These are phyloP conservation scores for Reutealis trisperma DNA, from an alignment of 345 rosid genomes.

Conservation along the genomic window DNA sequence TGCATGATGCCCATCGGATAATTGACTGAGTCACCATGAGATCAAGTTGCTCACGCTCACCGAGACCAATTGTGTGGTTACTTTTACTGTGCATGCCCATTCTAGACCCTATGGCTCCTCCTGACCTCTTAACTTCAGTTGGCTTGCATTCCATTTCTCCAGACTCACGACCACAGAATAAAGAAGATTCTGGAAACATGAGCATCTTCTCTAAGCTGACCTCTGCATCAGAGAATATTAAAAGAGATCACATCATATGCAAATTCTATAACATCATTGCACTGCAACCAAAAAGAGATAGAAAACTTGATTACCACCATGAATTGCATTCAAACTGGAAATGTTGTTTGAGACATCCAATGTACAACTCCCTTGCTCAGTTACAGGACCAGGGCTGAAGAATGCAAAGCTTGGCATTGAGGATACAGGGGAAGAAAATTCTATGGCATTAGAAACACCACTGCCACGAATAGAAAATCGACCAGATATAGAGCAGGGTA, in stretches of 20 bases:
- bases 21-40: conserved; percentile 53
- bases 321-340: conserved; percentile 15
- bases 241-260: background rate
- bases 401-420: conserved; percentile 67
- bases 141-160: conserved; percentile 36
- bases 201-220: conserved; percentile 30
- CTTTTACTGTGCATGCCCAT: conserved; percentile 53
- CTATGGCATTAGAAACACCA: conserved; percentile 37
- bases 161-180: conserved; percentile 21
- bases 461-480: conserved; percentile 44
- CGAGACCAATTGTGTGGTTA: conserved; percentile 60
- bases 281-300: background rate
- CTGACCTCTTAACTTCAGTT: conserved; percentile 36
- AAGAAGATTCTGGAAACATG: conserved; percentile 29
- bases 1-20: conserved; percentile 72
- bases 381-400: conserved; percentile 40
- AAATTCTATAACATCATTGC: background rate
- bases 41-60: conserved; percentile 54
- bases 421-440: conserved; percentile 40
- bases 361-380: conserved; percentile 21
- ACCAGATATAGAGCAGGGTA: conserved; percentile 36
- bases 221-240: conserved; percentile 21
- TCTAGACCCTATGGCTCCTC: conserved; percentile 39
- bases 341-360: conserved; percentile 25
- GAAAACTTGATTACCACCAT: conserved; percentile 40